Evolutionary conservation across 306 rosid species (phyloP).

Genomic region (Ochetophila trinervis): DNA sequence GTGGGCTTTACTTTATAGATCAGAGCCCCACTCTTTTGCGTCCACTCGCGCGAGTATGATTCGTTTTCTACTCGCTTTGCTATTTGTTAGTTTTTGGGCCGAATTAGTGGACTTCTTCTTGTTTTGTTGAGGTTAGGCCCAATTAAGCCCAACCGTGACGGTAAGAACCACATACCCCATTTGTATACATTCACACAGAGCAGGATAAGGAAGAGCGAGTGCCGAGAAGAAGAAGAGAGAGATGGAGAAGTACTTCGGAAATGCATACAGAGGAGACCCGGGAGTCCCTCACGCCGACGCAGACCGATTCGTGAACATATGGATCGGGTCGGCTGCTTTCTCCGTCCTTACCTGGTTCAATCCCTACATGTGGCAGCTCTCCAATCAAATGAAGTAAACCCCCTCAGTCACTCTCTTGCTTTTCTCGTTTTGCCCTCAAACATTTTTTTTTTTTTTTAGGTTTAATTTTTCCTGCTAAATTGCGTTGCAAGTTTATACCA

Average conservation of each 20-base stretch:
- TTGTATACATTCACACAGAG: too few species aligned
- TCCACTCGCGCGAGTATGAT: background rate
- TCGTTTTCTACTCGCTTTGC: background rate
- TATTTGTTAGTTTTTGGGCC: background rate
- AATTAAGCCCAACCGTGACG: background rate
- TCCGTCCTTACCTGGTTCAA: slow-evolving; percentile 43
- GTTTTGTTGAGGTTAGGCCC: background rate
- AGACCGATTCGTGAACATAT: slow-evolving; percentile 57
- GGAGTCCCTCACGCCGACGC: slow-evolving; percentile 76
- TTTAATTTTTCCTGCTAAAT: too few species aligned
- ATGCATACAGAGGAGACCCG: slow-evolving; percentile 90
- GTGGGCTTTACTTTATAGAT: slow-evolving; percentile 34
- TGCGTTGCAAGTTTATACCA: too few species aligned
- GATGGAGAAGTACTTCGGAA: slow-evolving; percentile 93
- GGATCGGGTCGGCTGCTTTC: slow-evolving; percentile 70
- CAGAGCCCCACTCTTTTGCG: background rate
- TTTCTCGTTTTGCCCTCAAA: background rate
- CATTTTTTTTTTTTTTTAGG: too few species aligned
- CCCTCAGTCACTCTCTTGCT: background rate
- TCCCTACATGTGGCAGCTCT: slow-evolving; percentile 80
- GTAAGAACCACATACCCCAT: background rate
- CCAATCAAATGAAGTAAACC: slow-evolving; percentile 63
- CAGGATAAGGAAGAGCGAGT: slow-evolving; percentile 8
- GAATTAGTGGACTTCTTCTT: background rate
- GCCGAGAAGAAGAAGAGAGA: background rate